A percentile compares a stretch with the other conserved stretches of the same genome.
Evolutionary conservation across 306 rosid species (phyloP).

Genomic region (Dryas alaskensis): DNA sequence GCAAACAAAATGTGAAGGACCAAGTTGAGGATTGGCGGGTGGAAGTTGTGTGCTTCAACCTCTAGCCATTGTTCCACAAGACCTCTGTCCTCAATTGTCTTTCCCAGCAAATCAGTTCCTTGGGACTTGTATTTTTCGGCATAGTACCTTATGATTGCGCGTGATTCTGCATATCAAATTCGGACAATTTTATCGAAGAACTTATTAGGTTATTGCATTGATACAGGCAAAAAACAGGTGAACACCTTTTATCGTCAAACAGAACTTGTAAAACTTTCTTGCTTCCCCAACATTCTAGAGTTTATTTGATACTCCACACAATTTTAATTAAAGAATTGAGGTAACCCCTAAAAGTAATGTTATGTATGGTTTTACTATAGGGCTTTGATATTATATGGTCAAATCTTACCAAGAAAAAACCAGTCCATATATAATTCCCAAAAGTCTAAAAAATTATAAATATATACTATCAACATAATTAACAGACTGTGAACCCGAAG

Average conservation of each 20-base stretch:
- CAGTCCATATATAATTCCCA: too few relatives aligned
- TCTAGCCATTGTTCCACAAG: conserved; percentile 58
- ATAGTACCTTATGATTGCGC: conserved; percentile 42
- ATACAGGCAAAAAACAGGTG: neutral
- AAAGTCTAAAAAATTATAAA: too few relatives aligned
- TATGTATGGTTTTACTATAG: too few relatives aligned
- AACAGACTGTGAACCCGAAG: too few relatives aligned
- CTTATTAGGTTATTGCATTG: neutral
- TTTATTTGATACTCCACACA: neutral
- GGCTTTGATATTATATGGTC: too few relatives aligned
- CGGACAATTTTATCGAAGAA: neutral
- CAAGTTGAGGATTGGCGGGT: conserved; percentile 27
- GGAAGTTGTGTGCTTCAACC: conserved; percentile 41
- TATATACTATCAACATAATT: too few relatives aligned
- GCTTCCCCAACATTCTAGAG: neutral
- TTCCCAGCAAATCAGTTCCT: conserved; percentile 45
- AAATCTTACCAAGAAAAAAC: too few relatives aligned
- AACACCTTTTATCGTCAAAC: too few relatives aligned
- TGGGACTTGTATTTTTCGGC: conserved; percentile 45
- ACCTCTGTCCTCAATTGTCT: conserved; percentile 48
- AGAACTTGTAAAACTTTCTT: neutral
- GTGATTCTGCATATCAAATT: conserved; percentile 35
- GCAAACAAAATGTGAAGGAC: conserved; percentile 24
- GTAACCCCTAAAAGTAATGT: neutral
- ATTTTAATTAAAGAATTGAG: neutral